Evolutionary conservation across 768 basidiomycete genomes (phyloP).

Genomic region (Podaxis sp.): DNA sequence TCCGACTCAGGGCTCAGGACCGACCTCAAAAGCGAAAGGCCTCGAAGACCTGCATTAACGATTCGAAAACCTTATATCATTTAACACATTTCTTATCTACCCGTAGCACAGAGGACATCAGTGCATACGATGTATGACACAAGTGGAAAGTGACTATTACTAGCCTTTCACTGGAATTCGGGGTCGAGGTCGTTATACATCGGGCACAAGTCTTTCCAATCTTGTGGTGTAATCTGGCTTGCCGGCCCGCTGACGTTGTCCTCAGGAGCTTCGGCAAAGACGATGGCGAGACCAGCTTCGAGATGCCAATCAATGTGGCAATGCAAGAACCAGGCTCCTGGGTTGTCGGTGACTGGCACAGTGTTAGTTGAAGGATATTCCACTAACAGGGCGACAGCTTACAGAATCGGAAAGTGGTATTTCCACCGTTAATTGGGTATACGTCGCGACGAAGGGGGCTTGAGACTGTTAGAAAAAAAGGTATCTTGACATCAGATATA

Average conservation of each 20-base stretch:
- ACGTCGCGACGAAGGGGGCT: slow-evolving; percentile 21
- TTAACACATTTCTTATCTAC: neutral
- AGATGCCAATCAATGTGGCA: slow-evolving; percentile 35
- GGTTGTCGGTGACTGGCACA: slow-evolving; percentile 19
- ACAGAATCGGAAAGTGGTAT: slow-evolving; percentile 19
- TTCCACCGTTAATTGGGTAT: slow-evolving; percentile 16
- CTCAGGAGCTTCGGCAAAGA: slow-evolving; percentile 34
- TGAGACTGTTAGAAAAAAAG: neutral
- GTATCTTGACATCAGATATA: neutral
- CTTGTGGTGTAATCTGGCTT: slow-evolving; percentile 27
- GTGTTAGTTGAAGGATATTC: neutral
- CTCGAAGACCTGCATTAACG: neutral
- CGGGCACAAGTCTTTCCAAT: slow-evolving; percentile 20
- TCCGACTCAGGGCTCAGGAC: no score
- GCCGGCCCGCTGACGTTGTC: slow-evolving; percentile 26
- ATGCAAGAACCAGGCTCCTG: slow-evolving; percentile 25
- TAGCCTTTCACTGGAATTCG: slow-evolving; percentile 18
- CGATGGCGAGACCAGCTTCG: slow-evolving; percentile 39
- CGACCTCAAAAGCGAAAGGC: no score
- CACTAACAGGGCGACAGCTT: neutral
- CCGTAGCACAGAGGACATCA: neutral
- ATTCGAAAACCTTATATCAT: neutral
- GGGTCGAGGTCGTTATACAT: slow-evolving; percentile 20
- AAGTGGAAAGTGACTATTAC: neutral
- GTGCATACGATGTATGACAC: neutral